Evolutionary conservation across 768 basidiomycete genomes (phyloP).

Genomic region (Xerocomellus chrysenteron): DNA sequence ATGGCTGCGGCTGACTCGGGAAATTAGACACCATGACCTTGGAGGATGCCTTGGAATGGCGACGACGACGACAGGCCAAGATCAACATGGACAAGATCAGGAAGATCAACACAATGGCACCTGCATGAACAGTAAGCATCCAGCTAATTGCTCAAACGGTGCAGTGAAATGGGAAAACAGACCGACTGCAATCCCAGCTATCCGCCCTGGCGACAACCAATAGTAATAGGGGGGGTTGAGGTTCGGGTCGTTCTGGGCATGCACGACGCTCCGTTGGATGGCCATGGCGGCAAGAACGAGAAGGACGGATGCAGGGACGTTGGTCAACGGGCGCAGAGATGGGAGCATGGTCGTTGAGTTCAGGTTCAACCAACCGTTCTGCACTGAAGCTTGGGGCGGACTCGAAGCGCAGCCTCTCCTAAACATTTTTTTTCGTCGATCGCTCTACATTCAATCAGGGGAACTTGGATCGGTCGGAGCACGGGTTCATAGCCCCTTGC

Average conservation of each 20-base stretch:
- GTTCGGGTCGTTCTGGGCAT: constrained; percentile 4
- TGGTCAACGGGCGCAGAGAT: background rate
- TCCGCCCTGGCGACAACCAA: constrained; percentile 28
- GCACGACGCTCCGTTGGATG: constrained; percentile 1
- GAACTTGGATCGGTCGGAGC: background rate
- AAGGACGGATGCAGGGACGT: background rate
- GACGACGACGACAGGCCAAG: constrained; percentile 7
- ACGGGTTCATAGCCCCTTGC: too few species aligned
- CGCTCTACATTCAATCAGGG: background rate
- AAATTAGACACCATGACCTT: background rate
- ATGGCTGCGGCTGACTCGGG: background rate
- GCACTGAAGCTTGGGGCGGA: background rate
- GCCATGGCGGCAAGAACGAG: constrained; percentile 8
- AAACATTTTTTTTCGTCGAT: background rate
- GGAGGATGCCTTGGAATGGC: background rate
- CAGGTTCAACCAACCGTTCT: background rate
- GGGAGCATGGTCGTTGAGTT: background rate
- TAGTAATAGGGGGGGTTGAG: background rate
- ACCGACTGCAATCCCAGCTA: constrained; percentile 29
- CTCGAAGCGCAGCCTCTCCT: background rate
- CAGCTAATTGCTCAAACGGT: background rate
- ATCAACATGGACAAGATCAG: constrained; percentile 6
- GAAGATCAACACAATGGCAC: constrained; percentile 4
- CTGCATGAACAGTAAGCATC: constrained; percentile 8
- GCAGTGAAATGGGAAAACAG: background rate